Percentiles rank a stretch among this genome's conserved stretches.
Conservation (phyloP, 2,329 filamentous ascomycete species). For the Aurifilum marmelostoma region DNA sequence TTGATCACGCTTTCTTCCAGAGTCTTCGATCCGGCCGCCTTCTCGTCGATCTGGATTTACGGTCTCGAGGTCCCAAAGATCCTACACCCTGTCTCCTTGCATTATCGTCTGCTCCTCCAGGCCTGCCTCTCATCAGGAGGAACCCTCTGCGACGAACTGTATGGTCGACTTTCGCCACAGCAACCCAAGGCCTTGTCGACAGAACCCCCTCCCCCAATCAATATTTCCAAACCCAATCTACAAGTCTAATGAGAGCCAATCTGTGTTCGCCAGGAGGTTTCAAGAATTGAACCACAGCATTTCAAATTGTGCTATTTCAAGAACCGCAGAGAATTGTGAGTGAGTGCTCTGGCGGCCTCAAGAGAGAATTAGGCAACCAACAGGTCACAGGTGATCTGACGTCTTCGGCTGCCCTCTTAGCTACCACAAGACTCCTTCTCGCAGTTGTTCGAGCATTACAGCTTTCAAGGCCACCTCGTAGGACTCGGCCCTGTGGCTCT, state of each 20-base stretch:
- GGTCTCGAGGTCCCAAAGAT: neutral
- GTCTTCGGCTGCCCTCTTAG: neutral
- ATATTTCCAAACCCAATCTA: neutral
- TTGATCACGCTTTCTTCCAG: constrained; percentile 13
- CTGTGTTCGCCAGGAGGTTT: neutral
- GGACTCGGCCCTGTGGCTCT: neutral
- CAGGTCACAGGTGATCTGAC: neutral
- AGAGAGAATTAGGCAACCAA: constrained; percentile 2
- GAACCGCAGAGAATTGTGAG: neutral
- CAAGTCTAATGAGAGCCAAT: neutral
- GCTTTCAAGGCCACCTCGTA: neutral
- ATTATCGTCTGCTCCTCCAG: neutral
- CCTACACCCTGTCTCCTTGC: neutral
- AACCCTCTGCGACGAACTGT: neutral
- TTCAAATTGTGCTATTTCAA: neutral
- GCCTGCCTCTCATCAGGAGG: neutral
- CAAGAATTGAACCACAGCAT: neutral
- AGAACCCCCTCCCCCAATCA: neutral
- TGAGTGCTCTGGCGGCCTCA: neutral
- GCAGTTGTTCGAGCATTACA: neutral
- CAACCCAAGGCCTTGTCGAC: neutral
- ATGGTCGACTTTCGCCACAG: neutral
- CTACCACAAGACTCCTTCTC: neutral
- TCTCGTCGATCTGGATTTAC: constrained; percentile 11
- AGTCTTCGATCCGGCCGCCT: constrained; percentile 10